Base-by-base conservation (phyloP, 805 yeast species). In the Priceomyces carsonii region DNA sequence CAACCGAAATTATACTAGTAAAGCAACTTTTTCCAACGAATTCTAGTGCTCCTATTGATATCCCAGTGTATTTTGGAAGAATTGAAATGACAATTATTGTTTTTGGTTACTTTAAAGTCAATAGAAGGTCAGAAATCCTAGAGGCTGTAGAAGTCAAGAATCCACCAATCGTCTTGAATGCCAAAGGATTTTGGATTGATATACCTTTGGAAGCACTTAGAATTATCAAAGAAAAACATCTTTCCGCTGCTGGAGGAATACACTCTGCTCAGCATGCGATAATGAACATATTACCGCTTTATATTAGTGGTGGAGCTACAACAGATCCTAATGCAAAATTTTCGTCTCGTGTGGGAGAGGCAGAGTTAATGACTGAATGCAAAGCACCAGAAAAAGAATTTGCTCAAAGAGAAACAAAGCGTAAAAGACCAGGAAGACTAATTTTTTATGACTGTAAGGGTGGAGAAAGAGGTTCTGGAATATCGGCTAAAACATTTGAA, bases 301-400 rank as follows among this genome's bases (percentile, higher is more conserved):
- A 77, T 40, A 79, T 89, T 4, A 78, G 80, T 8, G 80, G 86
- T 12, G 85, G 87, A 1, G 73, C 77, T 3, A 84, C 80, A 45
- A 55, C 66, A 6, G 50, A 57, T 24, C 63, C 67, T 0, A 59
- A 62, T 34, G 59, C 53, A 8, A 47, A 57, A 19, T 61, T 53
- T 34, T 43, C 45, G 8, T 55, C 65, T 1, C 53, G 38, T 24
- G 43, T 61, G 2, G 69, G 67, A 0, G 66, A 62, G 26, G 46
- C 68, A 2, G 99, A 93, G 48, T 72, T 93, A 9, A 77, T 76
- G 29, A 87, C 98, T 0, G 99, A 93, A 58, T 93, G 99, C 59
- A 93, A 93, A 51, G 97, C 98, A 0, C 97, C 99, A 0, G 95
- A 89, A 45, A 93, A 93, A 50, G 99, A 93, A 54, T 86, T 91